Base-by-base conservation (phyloP, 225 moss, liverwort and hornwort species). In the Marchantia paleacea region DNA sequence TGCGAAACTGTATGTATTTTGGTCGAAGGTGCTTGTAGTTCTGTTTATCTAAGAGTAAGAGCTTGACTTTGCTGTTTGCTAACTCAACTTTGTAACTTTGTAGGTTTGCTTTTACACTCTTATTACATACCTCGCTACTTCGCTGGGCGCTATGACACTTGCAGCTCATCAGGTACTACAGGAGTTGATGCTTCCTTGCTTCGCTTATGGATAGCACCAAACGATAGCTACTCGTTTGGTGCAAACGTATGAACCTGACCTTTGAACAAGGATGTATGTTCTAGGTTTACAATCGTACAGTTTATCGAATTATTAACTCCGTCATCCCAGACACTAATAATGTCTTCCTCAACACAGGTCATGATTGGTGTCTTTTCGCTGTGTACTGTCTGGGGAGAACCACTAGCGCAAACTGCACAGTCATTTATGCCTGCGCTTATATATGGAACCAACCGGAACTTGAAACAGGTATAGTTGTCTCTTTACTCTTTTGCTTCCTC, bases 341-440 rank as follows among this genome's bases (percentile, higher is more conserved):
- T n/a, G 64, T 61, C 13, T 13, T 22, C 80, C 68, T 69, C 78
- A 39, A 6, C 49, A 66, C 76, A 96, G 94, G 94, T 96, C 53
- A 96, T 93, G 96, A 88, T 96, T 81, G 96, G 96, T 80, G 85
- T 96, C 55, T 96, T 91, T 52, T 87, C 90, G 49, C 85, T 96
- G 26, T 94, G 91, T 76, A 86, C 91, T 69, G 94, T 96, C 28
- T 92, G 91, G 87, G 92, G 92, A 71, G 94, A 96, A 72, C 94
- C 92, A 25, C 85, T 94, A 29, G 89, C 91, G 83, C 92, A 96
- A 78, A 96, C 94, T 68, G 96, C 96, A 10, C 94, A 96, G 79
- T 96, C 94, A 28, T 93, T 96, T 64, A 96, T 96, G 94, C 96
- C 96, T 76, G 90, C 89, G 72, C 92, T 96, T 31, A 86, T 96